A percentile compares a stretch with the other conserved stretches of the same genome.
Conservation (phyloP, 805 yeast species). For the Saccharomyces jurei region DNA sequence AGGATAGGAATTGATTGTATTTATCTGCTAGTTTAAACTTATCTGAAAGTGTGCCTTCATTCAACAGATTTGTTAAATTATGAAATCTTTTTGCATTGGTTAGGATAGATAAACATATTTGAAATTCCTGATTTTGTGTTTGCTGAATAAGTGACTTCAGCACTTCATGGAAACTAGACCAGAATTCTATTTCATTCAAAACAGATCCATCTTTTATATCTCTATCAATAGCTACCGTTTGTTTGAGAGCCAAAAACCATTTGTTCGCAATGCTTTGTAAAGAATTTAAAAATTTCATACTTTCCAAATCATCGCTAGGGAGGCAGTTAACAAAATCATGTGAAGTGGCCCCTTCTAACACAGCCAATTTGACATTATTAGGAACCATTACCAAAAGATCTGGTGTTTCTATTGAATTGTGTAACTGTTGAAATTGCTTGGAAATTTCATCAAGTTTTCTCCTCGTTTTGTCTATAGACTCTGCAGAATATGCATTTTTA, state of each 20-base stretch:
- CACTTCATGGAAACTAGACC: constrained; percentile 65
- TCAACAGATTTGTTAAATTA: constrained; percentile 60
- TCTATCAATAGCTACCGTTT: constrained; percentile 36
- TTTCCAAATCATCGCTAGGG: constrained; percentile 35
- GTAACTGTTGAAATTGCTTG: constrained; percentile 55
- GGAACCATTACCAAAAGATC: constrained; percentile 48
- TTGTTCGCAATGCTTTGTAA: constrained; percentile 62
- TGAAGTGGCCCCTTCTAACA: constrained; percentile 29
- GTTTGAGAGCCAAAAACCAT: constrained; percentile 63
- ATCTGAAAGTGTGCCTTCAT: constrained; percentile 61
- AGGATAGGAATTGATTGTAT: constrained; percentile 59
- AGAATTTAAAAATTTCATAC: constrained; percentile 52
- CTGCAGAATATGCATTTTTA: constrained; percentile 16
- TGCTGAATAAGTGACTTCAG: constrained; percentile 51
- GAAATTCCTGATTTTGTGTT: constrained; percentile 45
- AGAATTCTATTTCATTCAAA: constrained; percentile 63
- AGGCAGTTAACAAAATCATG: constrained; percentile 24
- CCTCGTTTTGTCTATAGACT: constrained; percentile 40
- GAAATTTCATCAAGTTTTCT: constrained; percentile 63
- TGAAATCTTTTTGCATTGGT: constrained; percentile 71
- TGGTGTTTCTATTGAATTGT: constrained; percentile 62
- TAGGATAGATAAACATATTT: constrained; percentile 50
- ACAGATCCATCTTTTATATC: constrained; percentile 49
- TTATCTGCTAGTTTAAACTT: constrained; percentile 42
- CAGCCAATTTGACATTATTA: constrained; percentile 38